phyloP scores from a whole-genome alignment of 2,329 filamentous ascomycete species.

The Phaeomoniella chlamydospora region DNA sequence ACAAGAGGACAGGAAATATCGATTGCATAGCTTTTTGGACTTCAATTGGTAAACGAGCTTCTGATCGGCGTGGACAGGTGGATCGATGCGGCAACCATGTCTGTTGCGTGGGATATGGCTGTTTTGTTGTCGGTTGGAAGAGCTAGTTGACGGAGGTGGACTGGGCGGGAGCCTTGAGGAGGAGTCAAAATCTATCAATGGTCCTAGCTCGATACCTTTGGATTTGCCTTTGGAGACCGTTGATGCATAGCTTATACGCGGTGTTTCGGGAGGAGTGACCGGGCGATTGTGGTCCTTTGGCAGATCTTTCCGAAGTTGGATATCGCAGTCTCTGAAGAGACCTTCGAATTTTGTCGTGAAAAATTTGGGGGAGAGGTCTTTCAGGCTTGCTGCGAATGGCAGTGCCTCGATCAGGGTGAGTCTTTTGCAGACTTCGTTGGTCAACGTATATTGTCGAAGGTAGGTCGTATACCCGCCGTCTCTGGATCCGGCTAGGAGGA shows the following conservation, averaged over 20 bases:
- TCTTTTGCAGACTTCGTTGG: constrained; percentile 12
- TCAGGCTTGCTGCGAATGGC: constrained; percentile 22
- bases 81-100: constrained; percentile 16
- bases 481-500: constrained; percentile 26
- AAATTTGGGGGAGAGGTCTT: constrained; percentile 10
- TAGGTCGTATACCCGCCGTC: constrained; percentile 29
- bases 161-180: background rate
- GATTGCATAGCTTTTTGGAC: constrained; percentile 18
- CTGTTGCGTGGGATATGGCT: constrained; percentile 10
- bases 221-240: background rate
- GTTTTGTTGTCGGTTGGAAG: background rate
- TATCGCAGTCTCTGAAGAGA: constrained; percentile 39
- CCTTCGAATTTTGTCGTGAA: constrained; percentile 28
- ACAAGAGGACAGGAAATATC: constrained; percentile 15
- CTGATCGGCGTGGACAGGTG: constrained; percentile 8
- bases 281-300: background rate
- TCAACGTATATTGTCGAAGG: constrained; percentile 17
- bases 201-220: background rate
- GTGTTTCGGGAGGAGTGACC: background rate
- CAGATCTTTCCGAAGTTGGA: constrained; percentile 16
- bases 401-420: constrained; percentile 25
- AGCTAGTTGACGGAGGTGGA: background rate
- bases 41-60: constrained; percentile 13
- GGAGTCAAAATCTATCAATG: background rate
- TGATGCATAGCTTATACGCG: background rate